A percentile compares a stretch with the other conserved stretches of the same genome.
Conservation (phyloP, 371 early-diverging fungal species). For the Furculomyces boomerangus region DNA sequence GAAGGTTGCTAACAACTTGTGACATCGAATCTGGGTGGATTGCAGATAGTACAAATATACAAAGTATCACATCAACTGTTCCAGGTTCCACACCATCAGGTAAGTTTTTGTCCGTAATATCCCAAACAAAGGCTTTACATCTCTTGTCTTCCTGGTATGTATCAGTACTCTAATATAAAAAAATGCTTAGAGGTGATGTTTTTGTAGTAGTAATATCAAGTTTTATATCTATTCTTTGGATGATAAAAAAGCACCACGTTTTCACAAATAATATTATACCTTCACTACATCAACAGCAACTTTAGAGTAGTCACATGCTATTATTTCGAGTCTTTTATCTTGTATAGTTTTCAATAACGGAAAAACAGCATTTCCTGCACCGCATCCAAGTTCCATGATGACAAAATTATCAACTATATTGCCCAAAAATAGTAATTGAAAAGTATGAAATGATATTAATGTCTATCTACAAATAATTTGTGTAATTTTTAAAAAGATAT, state of each 20-base stretch:
- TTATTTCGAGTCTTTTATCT: slow-evolving; percentile 28
- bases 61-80: slow-evolving; percentile 46
- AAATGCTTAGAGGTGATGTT: not conserved
- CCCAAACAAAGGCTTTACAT: slow-evolving; percentile 66
- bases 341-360: slow-evolving; percentile 32
- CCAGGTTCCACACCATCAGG: slow-evolving; percentile 33
- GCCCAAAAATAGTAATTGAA: too few species aligned
- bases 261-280: slow-evolving; percentile 15
- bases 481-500: not conserved
- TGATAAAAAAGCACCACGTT: too few species aligned
- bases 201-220: too few species aligned
- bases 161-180: slow-evolving; percentile 21
- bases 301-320: slow-evolving; percentile 42
- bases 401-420: slow-evolving; percentile 11
- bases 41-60: slow-evolving; percentile 55
- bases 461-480: too few species aligned
- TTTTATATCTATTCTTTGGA: too few species aligned
- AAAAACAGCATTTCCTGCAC: slow-evolving; percentile 52
- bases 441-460: too few species aligned
- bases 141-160: slow-evolving; percentile 36
- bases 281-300: slow-evolving; percentile 36
- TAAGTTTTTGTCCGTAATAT: slow-evolving; percentile 43
- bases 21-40: slow-evolving; percentile 37
- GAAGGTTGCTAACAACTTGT: slow-evolving; percentile 23
- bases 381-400: slow-evolving; percentile 54